phyloP scores from a whole-genome alignment of 768 basidiomycete species.

The Lactarius pseudohatsudake region DNA sequence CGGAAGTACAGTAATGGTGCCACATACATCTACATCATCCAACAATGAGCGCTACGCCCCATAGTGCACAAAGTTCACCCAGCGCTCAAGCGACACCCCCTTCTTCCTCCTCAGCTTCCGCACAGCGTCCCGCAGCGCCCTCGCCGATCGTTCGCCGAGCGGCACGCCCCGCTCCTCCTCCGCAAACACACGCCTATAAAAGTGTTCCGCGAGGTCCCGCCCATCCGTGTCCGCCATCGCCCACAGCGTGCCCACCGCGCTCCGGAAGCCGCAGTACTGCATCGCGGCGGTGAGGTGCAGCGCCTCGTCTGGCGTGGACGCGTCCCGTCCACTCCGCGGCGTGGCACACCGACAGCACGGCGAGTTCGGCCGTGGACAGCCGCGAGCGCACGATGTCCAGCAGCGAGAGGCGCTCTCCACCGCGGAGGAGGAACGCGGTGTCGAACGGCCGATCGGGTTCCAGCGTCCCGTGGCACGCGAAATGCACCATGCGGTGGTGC shows the following conservation, averaged over 20 bases:
- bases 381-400: slow-evolving; percentile 19
- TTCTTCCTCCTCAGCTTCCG: slow-evolving; percentile 14
- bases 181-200: slow-evolving; percentile 11
- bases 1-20: too few species aligned
- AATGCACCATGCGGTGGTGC: slow-evolving; percentile 9
- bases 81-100: slow-evolving; percentile 10
- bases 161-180: background rate
- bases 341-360: slow-evolving; percentile 23
- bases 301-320: slow-evolving; percentile 20
- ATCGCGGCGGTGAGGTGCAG: slow-evolving; percentile 29
- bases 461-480: slow-evolving; percentile 24
- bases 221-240: slow-evolving; percentile 26
- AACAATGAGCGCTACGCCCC: slow-evolving; percentile 8
- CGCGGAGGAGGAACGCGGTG: slow-evolving; percentile 4
- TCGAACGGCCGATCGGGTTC: slow-evolving; percentile 7
- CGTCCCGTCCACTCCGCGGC: slow-evolving; percentile 17
- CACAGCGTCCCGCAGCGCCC: slow-evolving; percentile 7
- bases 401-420: slow-evolving; percentile 8
- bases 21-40: too few species aligned
- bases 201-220: slow-evolving; percentile 5
- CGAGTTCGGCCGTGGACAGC: slow-evolving; percentile 14
- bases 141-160: slow-evolving; percentile 10
- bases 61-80: slow-evolving; percentile 23
- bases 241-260: slow-evolving; percentile 26
- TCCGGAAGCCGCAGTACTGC: slow-evolving; percentile 23